Evolutionary conservation across 2,329 filamentous ascomycete genomes (phyloP).

Genomic region (Pseudopithomyces chartarum): DNA sequence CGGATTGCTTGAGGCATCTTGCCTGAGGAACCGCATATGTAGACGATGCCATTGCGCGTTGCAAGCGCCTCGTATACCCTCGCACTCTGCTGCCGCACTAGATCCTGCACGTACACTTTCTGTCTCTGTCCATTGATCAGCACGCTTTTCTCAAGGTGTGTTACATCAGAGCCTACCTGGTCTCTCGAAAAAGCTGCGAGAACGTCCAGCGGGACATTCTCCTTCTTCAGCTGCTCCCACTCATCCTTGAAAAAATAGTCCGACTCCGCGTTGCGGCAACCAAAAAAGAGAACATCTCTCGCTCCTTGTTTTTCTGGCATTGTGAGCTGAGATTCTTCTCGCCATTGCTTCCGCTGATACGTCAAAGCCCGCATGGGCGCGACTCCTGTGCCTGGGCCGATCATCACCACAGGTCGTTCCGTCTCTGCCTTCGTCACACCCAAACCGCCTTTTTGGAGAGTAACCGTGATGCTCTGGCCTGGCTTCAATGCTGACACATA

Average conservation of each 20-base stretch:
- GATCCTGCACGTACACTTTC: conserved; percentile 72
- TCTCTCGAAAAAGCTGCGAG: conserved; percentile 74
- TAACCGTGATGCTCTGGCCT: conserved; percentile 64
- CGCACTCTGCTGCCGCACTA: conserved; percentile 57
- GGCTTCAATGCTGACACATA: conserved; percentile 72
- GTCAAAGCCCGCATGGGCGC: conserved; percentile 82
- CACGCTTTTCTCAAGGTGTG: background rate
- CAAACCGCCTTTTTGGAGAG: conserved; percentile 59
- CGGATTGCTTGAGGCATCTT: conserved; percentile 74
- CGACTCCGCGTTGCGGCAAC: conserved; percentile 72
- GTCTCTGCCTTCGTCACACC: conserved; percentile 47
- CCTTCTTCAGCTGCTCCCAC: conserved; percentile 61
- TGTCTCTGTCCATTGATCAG: conserved; percentile 39
- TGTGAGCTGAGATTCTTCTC: conserved; percentile 20
- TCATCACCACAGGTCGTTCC: conserved; percentile 69
- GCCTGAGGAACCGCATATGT: conserved; percentile 66
- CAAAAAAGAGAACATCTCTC: conserved; percentile 73
- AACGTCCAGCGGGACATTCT: conserved; percentile 56
- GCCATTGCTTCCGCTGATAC: conserved; percentile 66
- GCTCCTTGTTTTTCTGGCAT: background rate
- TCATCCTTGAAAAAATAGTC: conserved; percentile 86
- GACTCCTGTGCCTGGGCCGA: conserved; percentile 85
- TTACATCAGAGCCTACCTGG: conserved; percentile 48
- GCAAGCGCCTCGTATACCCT: conserved; percentile 59
- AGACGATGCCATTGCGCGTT: conserved; percentile 58